phyloP scores from a whole-genome alignment of 2,329 filamentous ascomycete genomes.

The Dothistroma septosporum region DNA sequence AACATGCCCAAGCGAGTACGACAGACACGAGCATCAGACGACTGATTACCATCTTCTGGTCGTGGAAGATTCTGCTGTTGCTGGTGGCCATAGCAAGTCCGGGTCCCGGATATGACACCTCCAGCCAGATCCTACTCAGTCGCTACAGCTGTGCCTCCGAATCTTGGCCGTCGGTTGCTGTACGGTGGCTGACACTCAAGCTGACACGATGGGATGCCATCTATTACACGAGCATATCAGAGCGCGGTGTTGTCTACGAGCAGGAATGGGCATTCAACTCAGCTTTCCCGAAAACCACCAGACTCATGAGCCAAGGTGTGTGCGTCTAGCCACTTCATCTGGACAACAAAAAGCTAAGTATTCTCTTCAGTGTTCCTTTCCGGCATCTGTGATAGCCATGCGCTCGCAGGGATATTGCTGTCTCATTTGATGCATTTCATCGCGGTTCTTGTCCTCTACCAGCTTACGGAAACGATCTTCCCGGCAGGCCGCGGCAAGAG shows the following conservation, averaged over 20 bases:
- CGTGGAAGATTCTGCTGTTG: slow-evolving; percentile 67
- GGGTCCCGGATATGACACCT: slow-evolving; percentile 73
- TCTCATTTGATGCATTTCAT: slow-evolving; percentile 72
- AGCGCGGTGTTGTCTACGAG: slow-evolving; percentile 65
- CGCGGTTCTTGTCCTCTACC: slow-evolving; percentile 68
- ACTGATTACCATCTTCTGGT: slow-evolving; percentile 44
- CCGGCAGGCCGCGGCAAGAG: slow-evolving; percentile 33
- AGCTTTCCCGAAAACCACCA: slow-evolving; percentile 47
- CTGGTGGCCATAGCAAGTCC: slow-evolving; percentile 55
- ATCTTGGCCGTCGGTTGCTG: slow-evolving; percentile 20
- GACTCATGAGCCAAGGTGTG: slow-evolving; percentile 42
- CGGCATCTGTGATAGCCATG: slow-evolving; percentile 26
- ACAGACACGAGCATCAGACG: slow-evolving; percentile 11
- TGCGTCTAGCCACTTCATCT: slow-evolving; percentile 25
- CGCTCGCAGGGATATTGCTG: slow-evolving; percentile 59
- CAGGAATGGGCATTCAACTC: slow-evolving; percentile 82
- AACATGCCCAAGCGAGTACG: slow-evolving; percentile 6
- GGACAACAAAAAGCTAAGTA: slow-evolving; percentile 27
- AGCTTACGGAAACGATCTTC: slow-evolving; percentile 58
- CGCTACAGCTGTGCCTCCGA: slow-evolving; percentile 16
- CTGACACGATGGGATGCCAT: slow-evolving; percentile 77
- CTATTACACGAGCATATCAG: slow-evolving; percentile 64
- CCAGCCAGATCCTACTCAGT: slow-evolving; percentile 53
- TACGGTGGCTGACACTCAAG: slow-evolving; percentile 47
- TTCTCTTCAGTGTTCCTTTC: slow-evolving; percentile 20